Evolutionary conservation across 164 flowering plant species (phyloP), one percentile per base, ranked within the genome.

Genomic region (Aristolochia californica): DNA sequence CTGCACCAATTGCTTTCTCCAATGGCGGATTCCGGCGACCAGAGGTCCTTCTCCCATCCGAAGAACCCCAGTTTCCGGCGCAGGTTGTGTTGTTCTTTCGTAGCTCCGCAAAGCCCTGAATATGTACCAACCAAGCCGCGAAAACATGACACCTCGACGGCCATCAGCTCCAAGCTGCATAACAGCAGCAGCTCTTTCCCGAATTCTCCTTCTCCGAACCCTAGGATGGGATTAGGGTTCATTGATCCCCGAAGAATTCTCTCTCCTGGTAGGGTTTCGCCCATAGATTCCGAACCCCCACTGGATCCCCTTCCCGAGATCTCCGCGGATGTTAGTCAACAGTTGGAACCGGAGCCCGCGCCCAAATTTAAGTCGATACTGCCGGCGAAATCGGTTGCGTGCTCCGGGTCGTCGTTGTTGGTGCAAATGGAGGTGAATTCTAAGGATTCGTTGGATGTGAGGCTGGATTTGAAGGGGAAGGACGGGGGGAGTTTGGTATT

Each of bases 181-280:
- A 72, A 62, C 28, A 21, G 45, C 43, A 2, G 20, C 48, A n/a
- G 30, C 49, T 56, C 55, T 34, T 38, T 14, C 25, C 59, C 60
- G 24, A 53, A 53, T 25, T 47, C 65, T 59, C 83, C 94, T 13
- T 86, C 93, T n/a, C 82, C 71, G 54, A 76, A 67, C 66, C 61
- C 62, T 69, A 72, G 60, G 68, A 70, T 53, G 66, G 77, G 40
- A 58, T 75, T 14, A 62, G 70, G 38, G 77, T 74, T 51, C 74
- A 81, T 84, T 26, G 85, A 79, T 61, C 82, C 82, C 15, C 81
- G 91, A 5, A 75, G 91, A 64, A 87, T 85, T 68, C 71, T 83
- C 59, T 87, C 96, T 7, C 97, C 97, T 5, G 97, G 96, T 38
- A 71, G 97, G 57, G 97, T 91, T 44, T 87, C 96, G 2, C 97